phyloP scores from a whole-genome alignment of 1,139 yeast genomes.

The Kodamaea ohmeri region DNA sequence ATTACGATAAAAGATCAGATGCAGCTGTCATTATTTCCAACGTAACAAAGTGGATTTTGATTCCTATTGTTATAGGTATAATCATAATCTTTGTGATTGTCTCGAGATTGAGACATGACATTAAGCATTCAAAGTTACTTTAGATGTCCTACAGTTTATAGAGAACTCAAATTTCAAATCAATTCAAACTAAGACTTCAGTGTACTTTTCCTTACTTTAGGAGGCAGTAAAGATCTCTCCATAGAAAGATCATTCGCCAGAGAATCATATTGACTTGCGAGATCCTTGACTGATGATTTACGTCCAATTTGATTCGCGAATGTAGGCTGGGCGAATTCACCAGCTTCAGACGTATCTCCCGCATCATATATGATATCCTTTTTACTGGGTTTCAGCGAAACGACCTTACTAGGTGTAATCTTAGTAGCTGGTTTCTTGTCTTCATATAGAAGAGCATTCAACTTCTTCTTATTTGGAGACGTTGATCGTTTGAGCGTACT shows the following conservation, averaged over 20 bases:
- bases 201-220: slow-evolving; percentile 8
- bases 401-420: slow-evolving; percentile 15
- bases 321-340: slow-evolving; percentile 31
- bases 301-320: slow-evolving; percentile 29
- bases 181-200: background rate
- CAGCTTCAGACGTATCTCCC: slow-evolving; percentile 16
- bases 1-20: slow-evolving; percentile 13
- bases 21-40: slow-evolving; percentile 18
- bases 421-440: slow-evolving; percentile 13
- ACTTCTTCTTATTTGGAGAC: slow-evolving; percentile 41
- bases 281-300: slow-evolving; percentile 36
- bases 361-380: slow-evolving; percentile 27
- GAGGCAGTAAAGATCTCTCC: slow-evolving; percentile 17
- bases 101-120: slow-evolving; percentile 50
- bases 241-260: slow-evolving; percentile 17
- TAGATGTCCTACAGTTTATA: slow-evolving; percentile 16
- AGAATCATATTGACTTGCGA: slow-evolving; percentile 32
- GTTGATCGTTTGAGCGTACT: slow-evolving; percentile 34
- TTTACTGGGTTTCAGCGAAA: slow-evolving; percentile 31
- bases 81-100: slow-evolving; percentile 39
- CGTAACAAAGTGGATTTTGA: slow-evolving; percentile 39
- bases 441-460: slow-evolving; percentile 26
- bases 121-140: slow-evolving; percentile 53
- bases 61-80: slow-evolving; percentile 41
- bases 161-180: background rate